Evolutionary conservation across 371 early-diverging fungal species (phyloP), one percentile per base, ranked within the genome.

Genomic region (Mucor velutinosus): DNA sequence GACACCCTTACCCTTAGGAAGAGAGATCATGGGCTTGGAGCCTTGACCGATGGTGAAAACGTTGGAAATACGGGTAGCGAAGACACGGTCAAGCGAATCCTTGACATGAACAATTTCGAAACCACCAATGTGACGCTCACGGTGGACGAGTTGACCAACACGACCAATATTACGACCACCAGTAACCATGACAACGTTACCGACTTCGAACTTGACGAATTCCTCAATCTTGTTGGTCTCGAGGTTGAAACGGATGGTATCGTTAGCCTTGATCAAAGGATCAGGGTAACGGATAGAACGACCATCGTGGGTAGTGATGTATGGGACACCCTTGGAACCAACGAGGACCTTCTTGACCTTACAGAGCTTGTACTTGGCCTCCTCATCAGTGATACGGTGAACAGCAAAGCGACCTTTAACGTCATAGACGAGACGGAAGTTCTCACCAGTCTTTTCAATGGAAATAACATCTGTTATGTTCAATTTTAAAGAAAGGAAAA

Each of bases 111-210:
- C 92, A 70, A 96, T 94, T 76, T 94, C 97, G 85, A 98, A 97
- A 84, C 99, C 98, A 78, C 99, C 98, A 76, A 91, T 84, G 89
- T 98, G 98, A 73, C 93, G 91, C 86, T 99, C 99, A 80, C 97
- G 95, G 87, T 95, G 94, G 70, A 93, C 92, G 81, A 99, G 94
- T 78, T 94, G 87, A 88, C 99, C 99, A 75, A 99, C 94, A 89
- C 99, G 97, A 76, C 99, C 99, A 87, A 95, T 95, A 92, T 98
- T 98, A 79, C 96, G 96, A 81, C 99, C 99, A 75, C 97, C 98
- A 75, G 98, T 99, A 76, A 97, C 91, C 92, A 93, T 97, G 71
- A 90, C 97, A 47, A 98, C 81, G 87, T 98, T 98, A 74, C 99
- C 99, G 51, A 90, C 86, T 72, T 96, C 98, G 83, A 99, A 98